These are phyloP conservation scores for Coniochaeta sp. DNA, from an alignment of 2,329 filamentous ascomycete genomes.

Conservation along the genomic window DNA sequence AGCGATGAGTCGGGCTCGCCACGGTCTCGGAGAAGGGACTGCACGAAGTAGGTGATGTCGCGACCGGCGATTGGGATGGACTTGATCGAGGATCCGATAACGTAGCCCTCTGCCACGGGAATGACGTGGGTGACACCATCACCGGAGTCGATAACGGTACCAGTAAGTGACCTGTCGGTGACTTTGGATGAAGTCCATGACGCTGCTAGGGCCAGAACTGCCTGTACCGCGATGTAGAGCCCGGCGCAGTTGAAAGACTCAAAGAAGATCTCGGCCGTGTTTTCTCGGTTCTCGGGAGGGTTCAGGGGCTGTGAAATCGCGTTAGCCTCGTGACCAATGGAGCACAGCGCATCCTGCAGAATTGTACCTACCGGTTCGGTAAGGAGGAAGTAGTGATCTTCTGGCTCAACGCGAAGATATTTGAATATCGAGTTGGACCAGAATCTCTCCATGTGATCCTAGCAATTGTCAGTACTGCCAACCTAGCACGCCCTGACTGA, in stretches of 20 bases:
- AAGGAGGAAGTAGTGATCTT: conserved; percentile 97
- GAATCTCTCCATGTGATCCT: conserved; percentile 99
- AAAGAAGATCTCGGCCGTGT: conserved; percentile 99
- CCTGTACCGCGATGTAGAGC: conserved; percentile 97
- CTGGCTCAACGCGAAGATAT: conserved; percentile 93
- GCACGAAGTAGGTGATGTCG: conserved; percentile 98
- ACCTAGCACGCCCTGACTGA: neutral
- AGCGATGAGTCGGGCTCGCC: conserved; percentile 94
- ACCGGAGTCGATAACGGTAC: conserved; percentile 96
- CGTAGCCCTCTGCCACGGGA: conserved; percentile 95
- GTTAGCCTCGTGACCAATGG: conserved; percentile 6
- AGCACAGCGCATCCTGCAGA: neutral
- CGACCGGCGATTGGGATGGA: conserved; percentile 96
- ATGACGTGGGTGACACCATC: conserved; percentile 99
- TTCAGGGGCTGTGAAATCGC: conserved; percentile 68
- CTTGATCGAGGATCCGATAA: conserved; percentile 98
- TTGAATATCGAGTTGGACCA: conserved; percentile 99
- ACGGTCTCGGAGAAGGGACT: conserved; percentile 89
- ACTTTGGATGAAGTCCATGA: conserved; percentile 99
- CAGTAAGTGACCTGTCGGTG: conserved; percentile 88
- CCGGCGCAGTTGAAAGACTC: conserved; percentile 99
- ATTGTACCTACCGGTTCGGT: conserved; percentile 74
- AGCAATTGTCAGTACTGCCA: conserved; percentile 17
- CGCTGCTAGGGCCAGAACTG: conserved; percentile 88
- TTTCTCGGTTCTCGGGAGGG: conserved; percentile 96